Percentiles rank a stretch among this genome's conserved stretches.
Evolutionary conservation across 2,329 filamentous ascomycete species (phyloP).

Genomic region (Fusarium brachygibbosum): DNA sequence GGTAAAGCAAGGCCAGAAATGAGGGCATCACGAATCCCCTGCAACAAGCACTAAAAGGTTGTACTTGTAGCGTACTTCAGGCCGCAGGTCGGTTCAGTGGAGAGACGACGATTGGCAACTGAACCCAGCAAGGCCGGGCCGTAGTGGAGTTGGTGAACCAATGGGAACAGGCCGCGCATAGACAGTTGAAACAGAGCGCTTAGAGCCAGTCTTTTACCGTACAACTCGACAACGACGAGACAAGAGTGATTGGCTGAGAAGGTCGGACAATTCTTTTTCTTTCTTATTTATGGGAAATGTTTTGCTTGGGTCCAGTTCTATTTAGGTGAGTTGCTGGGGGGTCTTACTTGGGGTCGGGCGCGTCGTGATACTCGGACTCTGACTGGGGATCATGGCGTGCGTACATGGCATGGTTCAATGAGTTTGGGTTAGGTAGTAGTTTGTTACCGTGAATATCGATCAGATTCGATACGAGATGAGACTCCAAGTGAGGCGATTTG

Average conservation of each 20-base stretch:
- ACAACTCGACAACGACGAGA: conserved; percentile 14
- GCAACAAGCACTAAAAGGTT: conserved; percentile 21
- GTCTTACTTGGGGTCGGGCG: conserved; percentile 38
- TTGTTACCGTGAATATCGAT: conserved; percentile 14
- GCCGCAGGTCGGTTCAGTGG: conserved; percentile 44
- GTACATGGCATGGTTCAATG: conserved; percentile 5
- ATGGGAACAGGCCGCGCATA: conserved; percentile 42
- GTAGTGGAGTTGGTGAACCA: conserved; percentile 33
- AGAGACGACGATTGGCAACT: conserved; percentile 40
- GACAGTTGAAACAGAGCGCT: conserved; percentile 45
- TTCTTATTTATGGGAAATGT: conserved; percentile 7
- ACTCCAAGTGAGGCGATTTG: conserved; percentile 27
- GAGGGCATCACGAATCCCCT: conserved; percentile 33
- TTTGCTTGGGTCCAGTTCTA: conserved; percentile 12
- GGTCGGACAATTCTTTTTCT: conserved; percentile 14
- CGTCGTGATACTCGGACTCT: conserved; percentile 46
- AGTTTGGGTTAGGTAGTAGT: conserved; percentile 2
- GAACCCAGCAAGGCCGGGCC: conserved; percentile 28
- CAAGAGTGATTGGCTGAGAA: conserved; percentile 30
- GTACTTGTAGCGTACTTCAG: conserved; percentile 15
- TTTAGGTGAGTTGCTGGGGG: conserved; percentile 7
- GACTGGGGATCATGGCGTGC: conserved; percentile 29
- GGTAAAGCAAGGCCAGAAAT: conserved; percentile 9
- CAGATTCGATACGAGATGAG: conserved; percentile 39
- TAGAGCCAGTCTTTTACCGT: conserved; percentile 34